phyloP scores from a whole-genome alignment of 139 green algal species.

The Gonium pectorale region DNA sequence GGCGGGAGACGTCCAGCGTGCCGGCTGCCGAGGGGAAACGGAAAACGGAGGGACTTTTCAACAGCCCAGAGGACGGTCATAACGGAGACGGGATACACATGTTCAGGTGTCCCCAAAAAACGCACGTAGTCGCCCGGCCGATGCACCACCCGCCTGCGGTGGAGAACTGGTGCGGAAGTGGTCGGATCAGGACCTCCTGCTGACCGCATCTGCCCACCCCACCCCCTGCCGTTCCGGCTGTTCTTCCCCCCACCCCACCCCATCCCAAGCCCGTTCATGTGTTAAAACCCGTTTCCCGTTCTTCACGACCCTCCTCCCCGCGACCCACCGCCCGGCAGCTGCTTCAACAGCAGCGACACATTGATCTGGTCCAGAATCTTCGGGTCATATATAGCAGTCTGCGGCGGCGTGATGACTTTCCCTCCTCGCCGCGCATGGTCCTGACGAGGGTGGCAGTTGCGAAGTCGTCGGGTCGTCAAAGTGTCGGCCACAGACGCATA shows the following conservation, averaged over 20 bases:
- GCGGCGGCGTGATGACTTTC: background rate
- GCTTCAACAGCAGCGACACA: background rate
- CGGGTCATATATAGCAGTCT: conserved; percentile 2
- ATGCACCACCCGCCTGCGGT: too few species aligned
- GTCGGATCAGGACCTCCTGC: background rate
- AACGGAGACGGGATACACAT: too few species aligned
- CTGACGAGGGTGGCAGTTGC: background rate
- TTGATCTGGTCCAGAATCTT: conserved; percentile 16
- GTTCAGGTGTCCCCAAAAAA: too few species aligned
- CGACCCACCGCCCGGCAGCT: background rate
- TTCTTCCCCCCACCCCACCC: too few species aligned
- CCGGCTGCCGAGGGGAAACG: background rate
- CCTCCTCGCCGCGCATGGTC: conserved; percentile 29
- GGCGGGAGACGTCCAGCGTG: too few species aligned
- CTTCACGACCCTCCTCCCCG: background rate
- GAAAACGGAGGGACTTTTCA: background rate
- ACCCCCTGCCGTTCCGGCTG: too few species aligned
- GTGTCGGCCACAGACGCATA: background rate
- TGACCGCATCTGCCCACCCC: background rate
- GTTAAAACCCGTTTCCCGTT: too few species aligned
- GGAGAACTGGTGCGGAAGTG: background rate
- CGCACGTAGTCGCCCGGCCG: too few species aligned
- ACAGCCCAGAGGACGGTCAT: background rate
- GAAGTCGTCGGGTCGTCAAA: background rate
- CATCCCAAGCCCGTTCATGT: too few species aligned